Evolutionary conservation across 2,329 filamentous ascomycete species (phyloP).

Genomic region (Meredithiella fracta): DNA sequence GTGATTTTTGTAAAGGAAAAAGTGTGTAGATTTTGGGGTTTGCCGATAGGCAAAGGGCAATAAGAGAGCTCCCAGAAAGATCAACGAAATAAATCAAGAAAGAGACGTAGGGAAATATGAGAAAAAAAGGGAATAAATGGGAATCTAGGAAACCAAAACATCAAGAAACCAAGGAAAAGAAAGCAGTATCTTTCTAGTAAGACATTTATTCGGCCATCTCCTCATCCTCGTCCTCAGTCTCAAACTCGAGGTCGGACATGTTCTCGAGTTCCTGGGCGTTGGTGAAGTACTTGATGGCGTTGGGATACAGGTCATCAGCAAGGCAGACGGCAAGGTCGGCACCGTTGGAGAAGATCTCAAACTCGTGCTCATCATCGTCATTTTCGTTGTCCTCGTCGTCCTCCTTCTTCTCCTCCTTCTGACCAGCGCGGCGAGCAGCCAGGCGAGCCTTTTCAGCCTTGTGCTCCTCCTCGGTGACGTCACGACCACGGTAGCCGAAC

Average conservation of each 20-base stretch:
- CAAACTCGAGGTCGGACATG: slow-evolving; percentile 53
- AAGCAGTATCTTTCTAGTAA: too few species aligned
- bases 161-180: too few species aligned
- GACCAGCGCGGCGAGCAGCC: slow-evolving; percentile 25
- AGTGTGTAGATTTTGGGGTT: too few species aligned
- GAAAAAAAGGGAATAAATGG: too few species aligned
- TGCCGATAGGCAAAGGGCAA: too few species aligned
- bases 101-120: too few species aligned
- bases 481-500: slow-evolving; percentile 64
- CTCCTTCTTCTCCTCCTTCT: slow-evolving; percentile 36
- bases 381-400: slow-evolving; percentile 40
- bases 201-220: slow-evolving; percentile 15
- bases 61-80: too few species aligned
- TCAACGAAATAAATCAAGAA: too few species aligned
- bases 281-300: slow-evolving; percentile 85
- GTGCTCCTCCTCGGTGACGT: slow-evolving; percentile 58
- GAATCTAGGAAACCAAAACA: too few species aligned
- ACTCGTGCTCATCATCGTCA: slow-evolving; percentile 45
- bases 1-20: too few species aligned
- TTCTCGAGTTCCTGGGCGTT: slow-evolving; percentile 56
- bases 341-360: slow-evolving; percentile 77
- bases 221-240: slow-evolving; percentile 33
- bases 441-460: slow-evolving; percentile 40
- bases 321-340: slow-evolving; percentile 68
- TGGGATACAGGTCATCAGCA: slow-evolving; percentile 76